Evolutionary conservation across 2,329 filamentous ascomycete species (phyloP), one percentile per base, ranked within the genome.

Genomic region (Neurospora sp.): DNA sequence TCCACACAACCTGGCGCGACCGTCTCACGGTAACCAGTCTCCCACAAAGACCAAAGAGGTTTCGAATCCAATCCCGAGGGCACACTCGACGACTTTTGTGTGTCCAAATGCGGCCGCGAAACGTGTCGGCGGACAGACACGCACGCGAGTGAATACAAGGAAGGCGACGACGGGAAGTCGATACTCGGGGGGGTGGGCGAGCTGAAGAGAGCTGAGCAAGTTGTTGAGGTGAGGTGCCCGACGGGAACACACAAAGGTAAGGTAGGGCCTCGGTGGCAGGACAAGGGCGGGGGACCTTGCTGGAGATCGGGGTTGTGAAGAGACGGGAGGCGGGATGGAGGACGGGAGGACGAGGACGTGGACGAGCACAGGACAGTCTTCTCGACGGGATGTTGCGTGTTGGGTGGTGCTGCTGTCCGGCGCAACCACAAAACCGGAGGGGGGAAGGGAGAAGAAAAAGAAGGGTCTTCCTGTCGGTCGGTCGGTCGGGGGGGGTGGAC

Each of bases 381-480:
- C 23, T 15, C 13, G 23, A 33, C 5, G 28, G 28, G 28, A 58
- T 58, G 5, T 58, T 6, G 52, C 28, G 52, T 62, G 52, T 62
- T 62, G 52, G 7, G 23, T 36, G 52, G 52, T 62, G 28, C 52
- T 62, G 52, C 52, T 62, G 52, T 62, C 28, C 52, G 23, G 28
- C 52, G 52, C 28, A 62, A 62, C 52, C 52, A 62, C 52, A 62
- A 62, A 36, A 62, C 52, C 28, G 52, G 23, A 62, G 52, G 28
- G 52, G 15, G 52, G 52, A 15, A 11, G 38, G 36, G 38, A 38
- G 19, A 52, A 68, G 70, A 72, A 73, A 74, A 70, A 38, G 67
- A 74, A 70, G 72, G 72, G 71, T 71, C 70, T 71, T 69, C 67
- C 68, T 62, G 66, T 68, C 70, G 43, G 67, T 72, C 69, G 72